These are phyloP conservation scores for Schizochytrium sp. DNA, from an alignment of 108 stramenopile species.

Conservation along the genomic window DNA sequence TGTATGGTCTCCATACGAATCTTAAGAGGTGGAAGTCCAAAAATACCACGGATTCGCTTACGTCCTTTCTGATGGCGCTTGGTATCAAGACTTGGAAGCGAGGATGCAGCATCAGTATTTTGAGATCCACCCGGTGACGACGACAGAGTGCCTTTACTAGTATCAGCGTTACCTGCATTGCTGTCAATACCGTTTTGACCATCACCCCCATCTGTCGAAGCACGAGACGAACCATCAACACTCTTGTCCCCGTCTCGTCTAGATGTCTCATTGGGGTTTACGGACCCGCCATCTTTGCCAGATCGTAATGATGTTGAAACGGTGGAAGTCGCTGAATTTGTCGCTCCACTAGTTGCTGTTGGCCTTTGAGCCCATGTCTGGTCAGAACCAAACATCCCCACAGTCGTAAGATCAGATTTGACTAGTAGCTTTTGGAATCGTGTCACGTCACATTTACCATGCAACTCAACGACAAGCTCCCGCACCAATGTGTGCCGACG, in stretches of 20 bases:
- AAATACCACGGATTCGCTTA: not conserved
- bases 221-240: not conserved
- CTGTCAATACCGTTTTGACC: not conserved
- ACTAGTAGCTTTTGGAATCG: slow-evolving; percentile 33
- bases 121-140: no score
- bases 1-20: slow-evolving; percentile 32
- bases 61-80: slow-evolving; percentile 23
- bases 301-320: no score
- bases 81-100: not conserved
- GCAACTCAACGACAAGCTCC: slow-evolving; percentile 31
- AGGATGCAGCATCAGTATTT: not conserved
- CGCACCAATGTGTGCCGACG: slow-evolving; percentile 18
- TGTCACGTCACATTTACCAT: slow-evolving; percentile 13
- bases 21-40: slow-evolving; percentile 2
- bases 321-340: no score
- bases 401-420: slow-evolving; percentile 3
- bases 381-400: not conserved
- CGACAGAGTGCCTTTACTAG: no score
- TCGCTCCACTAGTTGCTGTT: no score
- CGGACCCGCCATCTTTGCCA: no score
- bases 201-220: not conserved
- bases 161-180: no score
- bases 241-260: not conserved
- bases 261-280: not conserved
- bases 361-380: not conserved